A percentile compares a stretch with the other conserved stretches of the same genome.
phyloP scores from a whole-genome alignment of 768 basidiomycete genomes.

The Roridomyces roridus region DNA sequence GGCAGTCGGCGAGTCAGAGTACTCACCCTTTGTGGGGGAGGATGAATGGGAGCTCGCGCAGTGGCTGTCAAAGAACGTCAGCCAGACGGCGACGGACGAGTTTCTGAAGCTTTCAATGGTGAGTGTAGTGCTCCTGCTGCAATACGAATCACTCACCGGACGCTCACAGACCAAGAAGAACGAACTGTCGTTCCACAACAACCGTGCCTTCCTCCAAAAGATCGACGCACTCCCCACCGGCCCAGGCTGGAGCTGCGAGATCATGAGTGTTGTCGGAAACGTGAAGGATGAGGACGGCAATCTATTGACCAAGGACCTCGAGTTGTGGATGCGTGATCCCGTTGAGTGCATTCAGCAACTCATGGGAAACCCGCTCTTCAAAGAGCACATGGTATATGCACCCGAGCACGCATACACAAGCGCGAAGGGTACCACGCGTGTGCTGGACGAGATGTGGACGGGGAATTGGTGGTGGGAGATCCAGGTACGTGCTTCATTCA shows the following conservation, averaged over 20 bases:
- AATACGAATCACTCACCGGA: neutral
- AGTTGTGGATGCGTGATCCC: slow-evolving; percentile 29
- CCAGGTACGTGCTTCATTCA: slow-evolving; percentile 26
- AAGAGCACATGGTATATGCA: slow-evolving; percentile 26
- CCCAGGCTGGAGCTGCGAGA: slow-evolving; percentile 27
- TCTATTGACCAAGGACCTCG: slow-evolving; percentile 12
- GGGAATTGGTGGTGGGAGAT: slow-evolving; percentile 36
- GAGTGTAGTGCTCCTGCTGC: neutral
- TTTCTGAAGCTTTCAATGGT: slow-evolving; percentile 26
- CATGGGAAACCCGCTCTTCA: slow-evolving; percentile 23
- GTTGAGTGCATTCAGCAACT: slow-evolving; percentile 27
- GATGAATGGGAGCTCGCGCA: slow-evolving; percentile 28
- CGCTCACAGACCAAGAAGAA: neutral
- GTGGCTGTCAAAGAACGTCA: slow-evolving; percentile 27
- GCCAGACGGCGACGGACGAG: slow-evolving; percentile 25
- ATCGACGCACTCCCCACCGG: slow-evolving; percentile 23
- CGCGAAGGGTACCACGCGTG: neutral
- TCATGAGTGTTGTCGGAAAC: slow-evolving; percentile 19
- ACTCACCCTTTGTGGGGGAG: slow-evolving; percentile 12
- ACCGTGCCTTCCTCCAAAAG: slow-evolving; percentile 24
- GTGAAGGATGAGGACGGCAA: slow-evolving; percentile 12
- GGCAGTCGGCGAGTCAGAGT: neutral
- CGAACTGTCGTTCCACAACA: slow-evolving; percentile 27
- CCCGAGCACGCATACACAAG: slow-evolving; percentile 26
- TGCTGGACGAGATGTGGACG: slow-evolving; percentile 32